A percentile compares a stretch with the other conserved stretches of the same genome.
phyloP scores from a whole-genome alignment of 2,329 filamentous ascomycete genomes.

The Cladosporium sp. region DNA sequence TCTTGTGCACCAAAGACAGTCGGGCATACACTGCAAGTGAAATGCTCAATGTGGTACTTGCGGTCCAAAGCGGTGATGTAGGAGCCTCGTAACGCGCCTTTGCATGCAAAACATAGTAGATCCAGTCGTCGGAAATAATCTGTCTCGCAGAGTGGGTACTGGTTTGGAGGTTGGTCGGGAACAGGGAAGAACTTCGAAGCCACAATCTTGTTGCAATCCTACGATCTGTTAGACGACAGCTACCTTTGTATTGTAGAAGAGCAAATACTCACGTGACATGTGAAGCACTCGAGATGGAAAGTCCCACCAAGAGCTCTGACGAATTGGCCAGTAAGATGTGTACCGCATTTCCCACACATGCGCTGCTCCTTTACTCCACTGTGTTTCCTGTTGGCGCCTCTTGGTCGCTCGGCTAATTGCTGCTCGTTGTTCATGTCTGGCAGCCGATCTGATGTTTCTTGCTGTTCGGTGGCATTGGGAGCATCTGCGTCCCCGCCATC shows the following conservation, averaged over 20 bases:
- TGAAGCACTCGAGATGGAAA: conserved; percentile 97
- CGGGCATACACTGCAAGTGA: conserved; percentile 94
- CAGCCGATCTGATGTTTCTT: not conserved
- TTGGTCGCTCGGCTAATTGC: conserved; percentile 13
- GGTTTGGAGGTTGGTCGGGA: conserved; percentile 81
- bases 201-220: conserved; percentile 97
- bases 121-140: conserved; percentile 95
- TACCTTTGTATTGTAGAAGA: not conserved
- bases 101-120: conserved; percentile 87
- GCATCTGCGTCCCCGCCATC: not conserved
- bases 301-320: conserved; percentile 91
- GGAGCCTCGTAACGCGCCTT: conserved; percentile 87
- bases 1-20: conserved; percentile 98
- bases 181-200: conserved; percentile 99
- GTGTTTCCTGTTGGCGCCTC: conserved; percentile 19
- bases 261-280: conserved; percentile 73
- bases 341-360: conserved; percentile 78
- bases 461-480: not conserved
- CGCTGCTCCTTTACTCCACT: conserved; percentile 37
- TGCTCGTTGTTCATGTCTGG: conserved; percentile 10
- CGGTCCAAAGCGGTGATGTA: conserved; percentile 97
- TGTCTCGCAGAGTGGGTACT: conserved; percentile 95
- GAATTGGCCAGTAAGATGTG: conserved; percentile 89
- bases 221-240: conserved; percentile 25
- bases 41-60: conserved; percentile 99